These are phyloP conservation scores for Ceratobasidium sp. DNA, from an alignment of 1,284 basidiomycete genomes.

Conservation along the genomic window DNA sequence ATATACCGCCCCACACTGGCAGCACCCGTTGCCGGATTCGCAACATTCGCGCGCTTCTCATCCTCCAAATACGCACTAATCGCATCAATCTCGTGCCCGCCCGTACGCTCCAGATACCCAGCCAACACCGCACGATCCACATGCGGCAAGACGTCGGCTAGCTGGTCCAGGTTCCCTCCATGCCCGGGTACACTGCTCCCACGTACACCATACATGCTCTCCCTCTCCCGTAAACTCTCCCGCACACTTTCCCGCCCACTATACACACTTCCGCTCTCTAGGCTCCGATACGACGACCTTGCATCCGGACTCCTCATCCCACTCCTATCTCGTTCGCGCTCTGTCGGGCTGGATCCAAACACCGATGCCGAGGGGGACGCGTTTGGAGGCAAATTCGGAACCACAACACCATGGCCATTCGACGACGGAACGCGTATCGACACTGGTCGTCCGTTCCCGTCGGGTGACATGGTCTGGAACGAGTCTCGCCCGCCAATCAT, in stretches of 20 bases:
- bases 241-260: conserved; percentile 49
- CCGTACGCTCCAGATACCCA: conserved; percentile 77
- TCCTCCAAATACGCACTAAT: conserved; percentile 91
- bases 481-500: conserved; percentile 46
- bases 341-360: conserved; percentile 11
- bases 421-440: conserved; percentile 44
- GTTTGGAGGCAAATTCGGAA: conserved; percentile 27
- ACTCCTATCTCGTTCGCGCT: background rate
- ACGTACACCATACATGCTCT: conserved; percentile 59
- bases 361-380: background rate
- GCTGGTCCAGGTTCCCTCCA: conserved; percentile 72
- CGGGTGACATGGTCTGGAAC: conserved; percentile 40
- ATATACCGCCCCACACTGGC: conserved; percentile 6
- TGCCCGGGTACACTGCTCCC: conserved; percentile 49
- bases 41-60: conserved; percentile 75
- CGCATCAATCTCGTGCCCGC: conserved; percentile 80
- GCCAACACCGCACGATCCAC: conserved; percentile 77
- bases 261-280: conserved; percentile 36
- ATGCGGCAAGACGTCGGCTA: conserved; percentile 80
- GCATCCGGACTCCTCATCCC: conserved; percentile 39
- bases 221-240: conserved; percentile 49
- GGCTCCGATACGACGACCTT: conserved; percentile 36
- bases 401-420: conserved; percentile 33
- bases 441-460: conserved; percentile 23
- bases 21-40: background rate